A percentile compares a stretch with the other conserved stretches of the same genome.
phyloP scores from a whole-genome alignment of 148 eudicot genomes.

The Rhododendron kiyosumense region DNA sequence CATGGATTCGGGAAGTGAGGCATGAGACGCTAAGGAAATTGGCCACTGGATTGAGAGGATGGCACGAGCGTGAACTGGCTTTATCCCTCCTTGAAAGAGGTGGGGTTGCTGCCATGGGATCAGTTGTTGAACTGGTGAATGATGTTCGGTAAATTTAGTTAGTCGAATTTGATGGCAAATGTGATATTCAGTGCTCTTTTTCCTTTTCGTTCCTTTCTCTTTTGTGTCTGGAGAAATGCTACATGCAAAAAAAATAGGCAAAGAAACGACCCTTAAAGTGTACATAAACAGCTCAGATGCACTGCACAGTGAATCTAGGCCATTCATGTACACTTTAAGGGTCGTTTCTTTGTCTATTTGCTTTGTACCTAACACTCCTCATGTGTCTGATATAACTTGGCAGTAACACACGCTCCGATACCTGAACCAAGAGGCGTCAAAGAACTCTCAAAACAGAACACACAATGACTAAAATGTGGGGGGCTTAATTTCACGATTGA shows the following conservation, averaged over 20 bases:
- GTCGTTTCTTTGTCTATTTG: too few relatives aligned
- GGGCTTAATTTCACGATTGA: too few relatives aligned
- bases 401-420: neutral
- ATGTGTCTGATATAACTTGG: neutral
- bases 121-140: slow-evolving; percentile 14
- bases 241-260: too few relatives aligned
- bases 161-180: neutral
- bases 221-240: neutral
- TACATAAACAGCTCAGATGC: too few relatives aligned
- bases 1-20: slow-evolving; percentile 27
- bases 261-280: too few relatives aligned
- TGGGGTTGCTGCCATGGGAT: slow-evolving; percentile 24
- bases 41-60: slow-evolving; percentile 24
- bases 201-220: neutral
- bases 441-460: neutral
- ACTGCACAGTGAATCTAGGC: too few relatives aligned
- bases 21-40: slow-evolving; percentile 20
- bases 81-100: slow-evolving; percentile 29
- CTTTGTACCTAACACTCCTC: too few relatives aligned
- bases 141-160: neutral
- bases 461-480: neutral
- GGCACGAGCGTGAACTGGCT: slow-evolving; percentile 31
- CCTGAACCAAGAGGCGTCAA: neutral
- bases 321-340: too few relatives aligned
- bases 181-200: too few relatives aligned